Evolutionary conservation across 2,329 filamentous ascomycete genomes (phyloP).

Genomic region (Venturia asperata): DNA sequence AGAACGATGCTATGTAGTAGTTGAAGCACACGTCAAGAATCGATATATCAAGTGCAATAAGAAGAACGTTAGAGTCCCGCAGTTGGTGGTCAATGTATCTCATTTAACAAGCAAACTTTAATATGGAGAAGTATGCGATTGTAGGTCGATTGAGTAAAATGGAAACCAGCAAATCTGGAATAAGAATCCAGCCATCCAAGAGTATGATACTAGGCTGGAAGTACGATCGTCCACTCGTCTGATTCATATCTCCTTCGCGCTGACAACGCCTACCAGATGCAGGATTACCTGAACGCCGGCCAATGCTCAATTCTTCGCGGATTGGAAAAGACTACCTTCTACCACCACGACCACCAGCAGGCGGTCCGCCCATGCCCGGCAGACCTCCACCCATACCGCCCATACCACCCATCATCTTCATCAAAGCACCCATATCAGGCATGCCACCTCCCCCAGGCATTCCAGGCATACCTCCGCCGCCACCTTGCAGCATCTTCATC

Average conservation of each 20-base stretch:
- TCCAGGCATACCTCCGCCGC: constrained; percentile 54
- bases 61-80: no score
- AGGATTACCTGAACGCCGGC: neutral
- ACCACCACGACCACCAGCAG: constrained; percentile 6
- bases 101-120: no score
- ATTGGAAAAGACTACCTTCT: neutral
- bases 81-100: no score
- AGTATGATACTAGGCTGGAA: neutral
- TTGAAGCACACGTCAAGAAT: no score
- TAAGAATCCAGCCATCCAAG: neutral
- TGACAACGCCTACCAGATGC: neutral
- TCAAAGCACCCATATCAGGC: constrained; percentile 21
- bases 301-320: neutral
- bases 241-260: neutral
- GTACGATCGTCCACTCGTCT: neutral
- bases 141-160: no score
- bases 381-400: constrained; percentile 18
- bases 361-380: constrained; percentile 16
- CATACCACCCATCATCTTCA: constrained; percentile 22
- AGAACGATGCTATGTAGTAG: no score
- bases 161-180: no score
- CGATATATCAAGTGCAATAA: no score
- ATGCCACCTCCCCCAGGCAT: constrained; percentile 20
- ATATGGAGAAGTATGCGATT: no score
- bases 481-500: constrained; percentile 85